Percentiles rank a stretch among this genome's conserved stretches.
Conservation (phyloP, 2,329 filamentous ascomycete genomes). For the Conoideocrella luteorostrata region DNA sequence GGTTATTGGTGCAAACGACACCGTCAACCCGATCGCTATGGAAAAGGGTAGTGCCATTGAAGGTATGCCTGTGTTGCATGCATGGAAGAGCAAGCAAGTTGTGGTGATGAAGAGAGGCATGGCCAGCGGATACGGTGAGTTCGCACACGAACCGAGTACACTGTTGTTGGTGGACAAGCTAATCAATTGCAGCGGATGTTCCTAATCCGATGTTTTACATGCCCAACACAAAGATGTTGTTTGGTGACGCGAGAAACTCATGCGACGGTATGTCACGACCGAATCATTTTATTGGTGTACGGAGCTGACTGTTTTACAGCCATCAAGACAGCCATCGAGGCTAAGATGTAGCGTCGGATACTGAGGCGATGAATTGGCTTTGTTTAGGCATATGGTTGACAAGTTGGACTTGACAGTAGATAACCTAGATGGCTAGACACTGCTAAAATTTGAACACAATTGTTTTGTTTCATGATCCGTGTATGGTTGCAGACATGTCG, state of each 20-base stretch:
- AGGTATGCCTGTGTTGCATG: conserved; percentile 87
- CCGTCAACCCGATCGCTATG: conserved; percentile 82
- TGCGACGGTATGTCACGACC: conserved; percentile 59
- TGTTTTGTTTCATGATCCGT: too few relatives aligned
- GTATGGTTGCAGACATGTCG: too few relatives aligned
- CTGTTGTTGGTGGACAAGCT: conserved; percentile 6
- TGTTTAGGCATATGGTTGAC: too few relatives aligned
- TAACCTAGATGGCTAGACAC: background rate
- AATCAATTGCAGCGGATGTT: conserved; percentile 59
- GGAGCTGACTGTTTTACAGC: conserved; percentile 8
- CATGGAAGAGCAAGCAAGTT: conserved; percentile 90
- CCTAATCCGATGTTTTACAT: conserved; percentile 93
- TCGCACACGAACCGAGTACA: background rate
- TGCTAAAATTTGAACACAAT: background rate
- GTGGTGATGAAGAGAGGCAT: conserved; percentile 91
- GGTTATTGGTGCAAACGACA: conserved; percentile 89
- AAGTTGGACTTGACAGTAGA: conserved; percentile 3
- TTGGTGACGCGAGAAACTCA: conserved; percentile 79
- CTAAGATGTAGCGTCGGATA: conserved; percentile 15
- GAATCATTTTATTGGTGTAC: conserved; percentile 10
- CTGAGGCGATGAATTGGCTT: too few relatives aligned
- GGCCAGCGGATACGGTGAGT: conserved; percentile 76
- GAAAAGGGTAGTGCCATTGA: conserved; percentile 80
- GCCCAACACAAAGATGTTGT: conserved; percentile 84
- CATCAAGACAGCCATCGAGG: conserved; percentile 13